These are phyloP conservation scores for Talaromyces sp. DNA, from an alignment of 2,329 filamentous ascomycete species.

Conservation along the genomic window DNA sequence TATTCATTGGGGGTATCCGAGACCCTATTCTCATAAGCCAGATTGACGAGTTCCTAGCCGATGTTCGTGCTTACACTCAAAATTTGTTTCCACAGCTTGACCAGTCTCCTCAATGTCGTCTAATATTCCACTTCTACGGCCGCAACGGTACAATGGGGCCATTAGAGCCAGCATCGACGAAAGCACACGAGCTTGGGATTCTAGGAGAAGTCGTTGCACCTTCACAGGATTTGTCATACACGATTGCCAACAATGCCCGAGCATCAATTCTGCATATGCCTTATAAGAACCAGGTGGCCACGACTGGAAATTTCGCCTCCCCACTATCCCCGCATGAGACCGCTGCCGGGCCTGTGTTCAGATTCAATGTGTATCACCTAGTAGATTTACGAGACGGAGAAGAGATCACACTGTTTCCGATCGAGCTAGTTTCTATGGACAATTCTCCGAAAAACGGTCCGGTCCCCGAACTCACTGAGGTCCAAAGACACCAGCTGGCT, in stretches of 20 bases:
- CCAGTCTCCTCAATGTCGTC: conserved; percentile 24
- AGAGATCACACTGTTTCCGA: too few relatives aligned
- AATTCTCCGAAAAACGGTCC: too few relatives aligned
- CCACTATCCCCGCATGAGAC: conserved; percentile 36
- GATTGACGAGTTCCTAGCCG: conserved; percentile 30
- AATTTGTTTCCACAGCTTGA: conserved; percentile 15
- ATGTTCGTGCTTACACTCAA: conserved; percentile 23
- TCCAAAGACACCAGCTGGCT: too few relatives aligned
- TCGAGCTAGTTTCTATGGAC: too few relatives aligned
- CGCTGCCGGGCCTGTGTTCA: conserved; percentile 22
- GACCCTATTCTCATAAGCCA: conserved; percentile 45
- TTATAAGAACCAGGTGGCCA: conserved; percentile 49
- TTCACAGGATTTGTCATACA: conserved; percentile 42
- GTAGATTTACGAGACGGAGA: too few relatives aligned
- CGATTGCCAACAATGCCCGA: conserved; percentile 37
- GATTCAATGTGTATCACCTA: too few relatives aligned
- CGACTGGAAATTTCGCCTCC: conserved; percentile 47
- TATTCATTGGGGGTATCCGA: conserved; percentile 43
- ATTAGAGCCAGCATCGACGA: conserved; percentile 18
- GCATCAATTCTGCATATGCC: conserved; percentile 42
- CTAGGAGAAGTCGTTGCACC: conserved; percentile 44
- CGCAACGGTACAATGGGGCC: conserved; percentile 31
- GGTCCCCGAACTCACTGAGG: too few relatives aligned
- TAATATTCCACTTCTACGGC: conserved; percentile 45
- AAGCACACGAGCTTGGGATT: conserved; percentile 40